Conservation (phyloP, 2,329 filamentous ascomycete species). For the Phialemoniopsis sp. region DNA sequence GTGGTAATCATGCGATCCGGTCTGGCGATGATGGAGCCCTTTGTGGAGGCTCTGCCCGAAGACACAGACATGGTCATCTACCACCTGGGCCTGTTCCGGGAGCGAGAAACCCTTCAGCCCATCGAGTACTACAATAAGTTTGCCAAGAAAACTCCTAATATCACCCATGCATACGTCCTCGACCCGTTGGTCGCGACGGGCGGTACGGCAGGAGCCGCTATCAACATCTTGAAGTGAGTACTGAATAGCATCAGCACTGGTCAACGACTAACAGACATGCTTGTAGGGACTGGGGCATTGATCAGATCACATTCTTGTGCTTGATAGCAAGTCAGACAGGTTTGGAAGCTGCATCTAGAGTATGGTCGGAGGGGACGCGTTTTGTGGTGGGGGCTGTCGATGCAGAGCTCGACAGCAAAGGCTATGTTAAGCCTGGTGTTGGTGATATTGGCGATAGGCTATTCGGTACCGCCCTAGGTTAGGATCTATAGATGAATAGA, state of each 20-base stretch:
- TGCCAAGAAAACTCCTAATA: conserved; percentile 24
- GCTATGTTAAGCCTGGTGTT: conserved; percentile 42
- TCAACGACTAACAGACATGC: too few relatives aligned
- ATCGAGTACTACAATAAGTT: conserved; percentile 71
- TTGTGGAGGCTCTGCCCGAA: conserved; percentile 18
- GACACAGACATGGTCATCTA: conserved; percentile 37
- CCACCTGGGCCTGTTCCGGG: conserved; percentile 65
- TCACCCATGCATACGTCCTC: conserved; percentile 57
- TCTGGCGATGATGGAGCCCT: conserved; percentile 29
- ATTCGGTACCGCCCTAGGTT: conserved; percentile 25
- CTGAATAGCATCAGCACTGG: too few relatives aligned
- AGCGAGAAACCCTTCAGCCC: conserved; percentile 57
- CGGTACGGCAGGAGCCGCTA: conserved; percentile 61
- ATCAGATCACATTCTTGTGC: conserved; percentile 52
- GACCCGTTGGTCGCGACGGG: conserved; percentile 67
- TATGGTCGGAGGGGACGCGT: conserved; percentile 36
- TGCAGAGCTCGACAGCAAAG: conserved; percentile 37
- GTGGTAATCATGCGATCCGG: conserved; percentile 29
- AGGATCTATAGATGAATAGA: too few relatives aligned
- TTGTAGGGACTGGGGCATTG: conserved; percentile 64
- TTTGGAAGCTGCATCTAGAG: conserved; percentile 45
- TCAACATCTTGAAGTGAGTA: conserved; percentile 48
- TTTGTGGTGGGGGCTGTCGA: conserved; percentile 40
- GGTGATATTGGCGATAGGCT: conserved; percentile 50
- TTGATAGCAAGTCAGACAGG: conserved; percentile 53